Evolutionary conservation across 2,329 filamentous ascomycete genomes (phyloP), one percentile per base, ranked within the genome.

Genomic region (Chaetomium globosum): DNA sequence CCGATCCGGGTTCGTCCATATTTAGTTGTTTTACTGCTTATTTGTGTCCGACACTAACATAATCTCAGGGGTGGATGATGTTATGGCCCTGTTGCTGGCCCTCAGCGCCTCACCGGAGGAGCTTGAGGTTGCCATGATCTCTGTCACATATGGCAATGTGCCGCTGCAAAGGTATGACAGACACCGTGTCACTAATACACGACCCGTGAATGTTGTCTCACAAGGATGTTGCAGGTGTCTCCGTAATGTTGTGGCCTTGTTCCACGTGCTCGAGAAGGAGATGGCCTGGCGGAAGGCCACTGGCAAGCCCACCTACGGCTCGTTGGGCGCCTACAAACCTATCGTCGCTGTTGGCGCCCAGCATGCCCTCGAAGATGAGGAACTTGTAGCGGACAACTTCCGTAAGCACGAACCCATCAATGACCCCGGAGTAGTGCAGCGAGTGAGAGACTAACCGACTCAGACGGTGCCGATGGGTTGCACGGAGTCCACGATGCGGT

Each of bases 141-240:
- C 93, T 1, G 84, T 97, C 66, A 97, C 93, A 0, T 97, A 95
- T 77, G 95, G 95, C 64, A 99, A 99, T 75, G 91, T 98, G 26
- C 88, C 93, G 71, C 87, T 97, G 19, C 84, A 93, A 68, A 93
- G 87, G 90, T 92, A 77, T 66, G 79, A 70, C 12, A 16, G 79
- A 70, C 12, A 16, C 49, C 10, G 26, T 4, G n/a, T 59, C 12
- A 30, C 19, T 54, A 9, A 54, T 48, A 51, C 39, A 36, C 21
- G 30, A 2, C 19, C 5, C 31, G 33, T 23, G 23, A 30, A 33
- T 16, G 3, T 28, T 56, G 62, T 65, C 65, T 66, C 21, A 70
- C 63, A 54, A 21, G 12, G 26, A 30, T 55, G 12, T 43, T 55
- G 23, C 66, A 93, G 90, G 77, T 97, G 93, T 73, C 83, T 97